phyloP scores from a whole-genome alignment of 441 rosid species.

The Corymbia calophylla region DNA sequence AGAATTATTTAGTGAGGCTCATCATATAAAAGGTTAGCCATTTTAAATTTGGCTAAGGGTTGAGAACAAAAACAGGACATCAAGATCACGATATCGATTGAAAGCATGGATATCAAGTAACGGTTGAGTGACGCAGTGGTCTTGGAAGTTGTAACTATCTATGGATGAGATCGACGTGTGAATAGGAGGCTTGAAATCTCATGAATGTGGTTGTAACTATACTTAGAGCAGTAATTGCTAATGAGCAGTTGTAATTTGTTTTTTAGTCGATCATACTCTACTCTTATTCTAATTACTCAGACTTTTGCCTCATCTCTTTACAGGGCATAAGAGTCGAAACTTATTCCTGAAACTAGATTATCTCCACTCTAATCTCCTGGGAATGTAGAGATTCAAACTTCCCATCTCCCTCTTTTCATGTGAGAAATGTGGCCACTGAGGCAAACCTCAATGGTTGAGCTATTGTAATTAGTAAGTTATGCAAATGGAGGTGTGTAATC shows the following conservation, averaged over 20 bases:
- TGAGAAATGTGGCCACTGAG: too few species aligned
- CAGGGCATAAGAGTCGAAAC: too few species aligned
- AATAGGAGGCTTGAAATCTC: neutral
- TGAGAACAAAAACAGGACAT: neutral
- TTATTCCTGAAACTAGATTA: too few species aligned
- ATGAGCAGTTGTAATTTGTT: neutral
- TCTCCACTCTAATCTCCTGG: too few species aligned
- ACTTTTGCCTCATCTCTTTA: too few species aligned
- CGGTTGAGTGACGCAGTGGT: neutral
- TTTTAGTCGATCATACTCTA: too few species aligned
- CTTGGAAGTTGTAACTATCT: neutral
- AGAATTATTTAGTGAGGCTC: neutral
- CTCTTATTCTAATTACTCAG: too few species aligned
- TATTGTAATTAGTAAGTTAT: neutral
- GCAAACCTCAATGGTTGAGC: neutral
- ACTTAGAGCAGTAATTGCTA: too few species aligned
- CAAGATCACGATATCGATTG: neutral
- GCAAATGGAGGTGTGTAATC: neutral
- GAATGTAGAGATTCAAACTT: too few species aligned
- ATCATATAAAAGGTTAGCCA: neutral
- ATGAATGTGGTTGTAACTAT: neutral
- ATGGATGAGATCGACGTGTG: neutral
- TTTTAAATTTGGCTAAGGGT: neutral
- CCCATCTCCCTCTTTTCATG: too few species aligned
- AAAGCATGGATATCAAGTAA: neutral